Percentiles rank a stretch among this genome's conserved stretches.
These are phyloP conservation scores for Verticillium tricorpus DNA, from an alignment of 2,329 filamentous ascomycete genomes.

Conservation along the genomic window DNA sequence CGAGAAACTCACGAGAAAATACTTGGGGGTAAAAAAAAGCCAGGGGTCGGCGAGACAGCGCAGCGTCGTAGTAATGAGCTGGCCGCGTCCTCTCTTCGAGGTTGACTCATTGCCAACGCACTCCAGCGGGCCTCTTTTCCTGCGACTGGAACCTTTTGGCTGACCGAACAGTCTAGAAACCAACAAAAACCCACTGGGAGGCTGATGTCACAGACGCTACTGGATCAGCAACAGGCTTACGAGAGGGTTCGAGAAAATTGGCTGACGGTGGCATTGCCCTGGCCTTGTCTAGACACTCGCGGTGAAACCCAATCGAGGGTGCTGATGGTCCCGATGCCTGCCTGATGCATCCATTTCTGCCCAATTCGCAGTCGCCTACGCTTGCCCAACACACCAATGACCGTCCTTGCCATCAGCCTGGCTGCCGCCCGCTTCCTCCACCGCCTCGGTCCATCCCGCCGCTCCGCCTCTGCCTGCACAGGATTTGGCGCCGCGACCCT, in stretches of 20 bases:
- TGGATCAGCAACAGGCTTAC: background rate
- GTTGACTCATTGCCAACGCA: conserved; percentile 1
- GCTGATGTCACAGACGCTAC: background rate
- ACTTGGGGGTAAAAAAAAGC: background rate
- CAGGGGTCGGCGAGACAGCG: background rate
- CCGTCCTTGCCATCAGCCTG: background rate
- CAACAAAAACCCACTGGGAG: background rate
- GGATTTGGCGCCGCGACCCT: too few species aligned
- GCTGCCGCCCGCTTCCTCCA: background rate
- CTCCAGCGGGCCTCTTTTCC: background rate
- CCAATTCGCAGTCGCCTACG: background rate
- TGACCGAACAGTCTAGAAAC: background rate
- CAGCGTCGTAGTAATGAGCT: background rate
- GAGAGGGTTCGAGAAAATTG: background rate
- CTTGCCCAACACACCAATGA: background rate
- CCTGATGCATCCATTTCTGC: conserved; percentile 1
- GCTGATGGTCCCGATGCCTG: background rate
- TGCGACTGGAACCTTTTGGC: background rate
- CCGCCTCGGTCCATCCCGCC: background rate
- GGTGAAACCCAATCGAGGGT: conserved; percentile 2
- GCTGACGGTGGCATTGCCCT: background rate
- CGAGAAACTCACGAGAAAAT: background rate
- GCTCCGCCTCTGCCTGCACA: background rate
- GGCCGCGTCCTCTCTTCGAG: background rate
- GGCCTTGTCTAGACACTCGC: background rate